Percentiles rank a stretch among this genome's conserved stretches.
phyloP scores from a whole-genome alignment of 2,329 filamentous ascomycete genomes.

The Chrysoporthe puriensis region DNA sequence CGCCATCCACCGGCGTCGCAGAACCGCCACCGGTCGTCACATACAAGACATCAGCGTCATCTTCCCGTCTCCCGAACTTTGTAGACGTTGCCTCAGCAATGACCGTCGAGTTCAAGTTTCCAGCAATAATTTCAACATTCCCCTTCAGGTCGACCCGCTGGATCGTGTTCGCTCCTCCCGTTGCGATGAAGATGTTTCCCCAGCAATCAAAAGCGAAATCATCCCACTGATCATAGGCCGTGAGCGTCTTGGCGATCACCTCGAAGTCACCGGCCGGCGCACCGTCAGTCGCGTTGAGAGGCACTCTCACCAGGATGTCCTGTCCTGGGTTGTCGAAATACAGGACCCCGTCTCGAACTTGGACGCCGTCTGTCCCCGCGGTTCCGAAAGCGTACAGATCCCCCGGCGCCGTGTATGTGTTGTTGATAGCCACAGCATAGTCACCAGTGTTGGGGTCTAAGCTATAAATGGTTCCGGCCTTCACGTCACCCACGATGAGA shows the following conservation, averaged over 20 bases:
- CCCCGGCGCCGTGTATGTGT: constrained; percentile 32
- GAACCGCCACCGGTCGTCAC: constrained; percentile 26
- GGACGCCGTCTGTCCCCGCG: constrained; percentile 34
- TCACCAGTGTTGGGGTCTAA: constrained; percentile 32
- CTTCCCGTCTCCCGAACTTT: constrained; percentile 25
- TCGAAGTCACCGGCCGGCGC: constrained; percentile 27
- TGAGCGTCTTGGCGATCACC: constrained; percentile 21
- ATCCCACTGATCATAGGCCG: constrained; percentile 28
- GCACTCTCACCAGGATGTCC: constrained; percentile 31
- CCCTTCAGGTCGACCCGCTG: constrained; percentile 26
- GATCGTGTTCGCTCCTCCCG: constrained; percentile 31
- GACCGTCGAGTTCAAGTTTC: constrained; percentile 29
- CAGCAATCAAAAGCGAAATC: constrained; percentile 33
- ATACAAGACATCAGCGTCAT: constrained; percentile 24
- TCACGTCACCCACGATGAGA: constrained; percentile 33
- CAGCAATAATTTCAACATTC: constrained; percentile 29
- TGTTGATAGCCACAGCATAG: constrained; percentile 33
- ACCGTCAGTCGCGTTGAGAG: constrained; percentile 28
- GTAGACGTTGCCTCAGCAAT: constrained; percentile 29
- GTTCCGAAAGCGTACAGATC: constrained; percentile 24
- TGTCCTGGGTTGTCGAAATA: constrained; percentile 36
- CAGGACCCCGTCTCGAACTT: constrained; percentile 32
- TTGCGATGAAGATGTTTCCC: constrained; percentile 30
- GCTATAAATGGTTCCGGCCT: constrained; percentile 33
- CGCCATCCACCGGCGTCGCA: constrained; percentile 25